These are phyloP conservation scores for Lasiodiplodia sp. DNA, from an alignment of 2,329 filamentous ascomycete genomes.

Conservation along the genomic window DNA sequence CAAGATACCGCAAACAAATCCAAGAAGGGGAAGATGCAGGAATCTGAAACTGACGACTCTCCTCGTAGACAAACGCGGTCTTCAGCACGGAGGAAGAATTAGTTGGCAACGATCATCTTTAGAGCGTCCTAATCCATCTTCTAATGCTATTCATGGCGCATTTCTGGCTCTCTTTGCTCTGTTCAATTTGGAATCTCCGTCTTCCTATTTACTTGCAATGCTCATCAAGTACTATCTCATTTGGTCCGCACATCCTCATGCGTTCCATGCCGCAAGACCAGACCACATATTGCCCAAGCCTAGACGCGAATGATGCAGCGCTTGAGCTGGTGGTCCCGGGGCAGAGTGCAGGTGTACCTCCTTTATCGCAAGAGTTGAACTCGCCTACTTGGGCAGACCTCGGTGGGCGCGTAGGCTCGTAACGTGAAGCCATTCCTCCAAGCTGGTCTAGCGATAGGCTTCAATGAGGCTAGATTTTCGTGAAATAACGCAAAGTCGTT, in stretches of 20 bases:
- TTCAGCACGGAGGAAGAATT: neutral
- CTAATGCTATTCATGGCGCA: neutral
- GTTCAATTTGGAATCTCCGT: neutral
- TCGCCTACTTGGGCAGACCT: neutral
- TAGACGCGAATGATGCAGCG: neutral
- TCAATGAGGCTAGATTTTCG: neutral
- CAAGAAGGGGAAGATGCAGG: conserved; percentile 35
- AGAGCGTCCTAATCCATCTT: neutral
- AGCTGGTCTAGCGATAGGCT: neutral
- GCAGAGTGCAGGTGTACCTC: neutral
- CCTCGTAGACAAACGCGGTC: conserved; percentile 35
- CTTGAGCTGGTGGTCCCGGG: neutral
- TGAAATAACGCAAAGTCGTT: neutral
- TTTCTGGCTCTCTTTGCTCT: neutral
- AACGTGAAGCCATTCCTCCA: neutral
- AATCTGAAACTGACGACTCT: conserved; percentile 34
- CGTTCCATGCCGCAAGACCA: neutral
- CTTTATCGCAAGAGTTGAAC: neutral
- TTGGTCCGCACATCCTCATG: neutral
- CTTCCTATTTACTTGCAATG: neutral
- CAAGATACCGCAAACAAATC: conserved; percentile 11
- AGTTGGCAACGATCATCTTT: neutral
- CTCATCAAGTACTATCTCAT: neutral
- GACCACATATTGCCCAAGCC: neutral
- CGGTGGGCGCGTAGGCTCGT: neutral